phyloP scores from a whole-genome alignment of 768 basidiomycete genomes.

The Polyporus arcularius region DNA sequence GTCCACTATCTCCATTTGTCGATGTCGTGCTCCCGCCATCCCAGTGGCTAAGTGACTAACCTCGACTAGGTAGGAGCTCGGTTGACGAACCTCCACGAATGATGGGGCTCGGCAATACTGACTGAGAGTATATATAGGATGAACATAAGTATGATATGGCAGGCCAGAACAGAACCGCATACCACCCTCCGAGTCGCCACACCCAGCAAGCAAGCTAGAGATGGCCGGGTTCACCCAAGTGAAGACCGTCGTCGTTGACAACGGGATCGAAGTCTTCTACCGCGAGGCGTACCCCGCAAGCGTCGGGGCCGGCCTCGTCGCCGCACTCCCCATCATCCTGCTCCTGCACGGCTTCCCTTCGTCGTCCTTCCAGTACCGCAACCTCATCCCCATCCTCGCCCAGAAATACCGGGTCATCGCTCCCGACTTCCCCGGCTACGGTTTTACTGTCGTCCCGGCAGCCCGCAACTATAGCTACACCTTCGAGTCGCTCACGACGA shows the following conservation, averaged over 20 bases:
- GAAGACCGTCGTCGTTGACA: conserved; percentile 29
- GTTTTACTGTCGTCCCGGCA: conserved; percentile 45
- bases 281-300: conserved; percentile 38
- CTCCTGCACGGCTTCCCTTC: conserved; percentile 54
- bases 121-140: too few species aligned
- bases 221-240: conserved; percentile 20
- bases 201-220: too few species aligned
- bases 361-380: conserved; percentile 49
- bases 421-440: conserved; percentile 55
- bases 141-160: too few species aligned
- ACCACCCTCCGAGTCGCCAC: too few species aligned
- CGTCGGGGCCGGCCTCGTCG: conserved; percentile 1
- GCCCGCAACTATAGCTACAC: conserved; percentile 40
- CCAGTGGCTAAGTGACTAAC: too few species aligned
- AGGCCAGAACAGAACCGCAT: too few species aligned
- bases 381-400: conserved; percentile 46
- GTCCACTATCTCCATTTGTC: background rate
- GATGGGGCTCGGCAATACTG: too few species aligned
- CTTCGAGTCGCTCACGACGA: conserved; percentile 42
- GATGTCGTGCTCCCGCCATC: too few species aligned
- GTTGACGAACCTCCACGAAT: too few species aligned
- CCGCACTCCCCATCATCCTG: conserved; percentile 34
- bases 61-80: too few species aligned
- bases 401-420: conserved; percentile 45
- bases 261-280: conserved; percentile 46